Base-by-base conservation (phyloP, 805 yeast genomes). In the Suhomyces tanzawaensis region DNA sequence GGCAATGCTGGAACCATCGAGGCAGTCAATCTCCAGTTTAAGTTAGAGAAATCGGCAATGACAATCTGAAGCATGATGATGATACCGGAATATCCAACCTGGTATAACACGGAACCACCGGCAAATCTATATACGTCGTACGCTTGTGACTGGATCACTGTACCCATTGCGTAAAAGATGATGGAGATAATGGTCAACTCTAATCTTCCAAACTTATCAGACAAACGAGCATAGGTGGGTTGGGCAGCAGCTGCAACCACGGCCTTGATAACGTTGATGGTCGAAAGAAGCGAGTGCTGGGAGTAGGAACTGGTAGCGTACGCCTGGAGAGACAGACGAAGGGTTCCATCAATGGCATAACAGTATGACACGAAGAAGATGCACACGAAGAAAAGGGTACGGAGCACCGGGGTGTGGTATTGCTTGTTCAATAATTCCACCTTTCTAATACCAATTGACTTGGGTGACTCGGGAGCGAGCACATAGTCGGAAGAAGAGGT, bases 1-100 rank as follows among this genome's bases (percentile, higher is more conserved):
- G 91, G 91, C 51, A 79, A 67, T 3, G 87, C 77, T 17, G 90
- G 87, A 25, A 80, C 64, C 47, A 81, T 78, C 24, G 83, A 76
- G 48, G 71, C 74, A 32, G 77, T 67, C 48, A 84, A 69, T 66
- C 93, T 77, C 84, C 88, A 81, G 55, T 77, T 81, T 51, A 84
- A 67, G 44, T 73, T 69, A 6, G 90, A 81, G 52, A 77, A 69
- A 58, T 85, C 95, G 2, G 86, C 80, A 42, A 79, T 56, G 29
- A 83, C 65, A 26, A 84, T 62, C 47, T 79, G 71, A 24, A 82
- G 55, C 34, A 80, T 58, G 37, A 84, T 64, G 26, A 77, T 64
- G 16, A 79, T 69, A 43, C 90, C 88, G 21, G 82, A 76, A 56
- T 77, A 82, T 8, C 95, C 65, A 46, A 60, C 48, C 42, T 61